Percentiles rank a stretch among this genome's conserved stretches.
These are phyloP conservation scores for Abrus pulchellus DNA, from an alignment of 306 rosid species.

Conservation along the genomic window DNA sequence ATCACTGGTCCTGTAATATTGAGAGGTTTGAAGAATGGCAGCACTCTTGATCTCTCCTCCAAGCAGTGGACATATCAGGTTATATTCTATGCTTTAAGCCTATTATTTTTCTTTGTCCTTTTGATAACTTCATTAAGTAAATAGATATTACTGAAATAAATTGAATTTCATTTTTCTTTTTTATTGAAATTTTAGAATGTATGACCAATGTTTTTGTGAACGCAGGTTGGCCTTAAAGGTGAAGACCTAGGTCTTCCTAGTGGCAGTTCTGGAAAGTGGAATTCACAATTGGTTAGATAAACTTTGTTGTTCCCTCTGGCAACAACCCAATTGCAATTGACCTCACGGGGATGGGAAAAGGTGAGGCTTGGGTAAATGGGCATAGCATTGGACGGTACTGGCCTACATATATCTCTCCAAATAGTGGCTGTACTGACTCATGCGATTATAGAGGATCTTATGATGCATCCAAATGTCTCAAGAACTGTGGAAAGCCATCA, in stretches of 20 bases:
- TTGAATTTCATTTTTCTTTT: conserved; percentile 6
- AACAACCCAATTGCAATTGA: conserved; percentile 83
- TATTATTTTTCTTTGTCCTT: conserved; percentile 16
- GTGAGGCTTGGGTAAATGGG: conserved; percentile 98
- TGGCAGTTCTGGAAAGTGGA: conserved; percentile 75
- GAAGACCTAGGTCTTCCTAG: conserved; percentile 65
- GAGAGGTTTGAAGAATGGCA: conserved; percentile 64
- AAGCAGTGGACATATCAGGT: conserved; percentile 92
- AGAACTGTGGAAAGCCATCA: conserved; percentile 90
- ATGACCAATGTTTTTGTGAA: conserved; percentile 21
- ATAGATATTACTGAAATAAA: conserved; percentile 23
- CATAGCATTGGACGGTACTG: conserved; percentile 96
- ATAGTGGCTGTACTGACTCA: conserved; percentile 59
- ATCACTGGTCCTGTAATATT: conserved; percentile 89
- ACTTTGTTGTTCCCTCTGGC: conserved; percentile 74
- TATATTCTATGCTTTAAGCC: conserved; percentile 40
- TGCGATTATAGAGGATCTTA: conserved; percentile 77
- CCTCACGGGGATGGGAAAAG: conserved; percentile 92
- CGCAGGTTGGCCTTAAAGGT: conserved; percentile 87
- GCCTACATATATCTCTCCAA: conserved; percentile 74
- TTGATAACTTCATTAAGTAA: conserved; percentile 3
- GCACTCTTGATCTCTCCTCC: conserved; percentile 76
- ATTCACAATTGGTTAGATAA: conserved; percentile 69
- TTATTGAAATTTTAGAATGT: conserved; percentile 6
- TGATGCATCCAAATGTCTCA: conserved; percentile 69